phyloP scores from a whole-genome alignment of 140 eudicot species.

The Anethum foeniculum region DNA sequence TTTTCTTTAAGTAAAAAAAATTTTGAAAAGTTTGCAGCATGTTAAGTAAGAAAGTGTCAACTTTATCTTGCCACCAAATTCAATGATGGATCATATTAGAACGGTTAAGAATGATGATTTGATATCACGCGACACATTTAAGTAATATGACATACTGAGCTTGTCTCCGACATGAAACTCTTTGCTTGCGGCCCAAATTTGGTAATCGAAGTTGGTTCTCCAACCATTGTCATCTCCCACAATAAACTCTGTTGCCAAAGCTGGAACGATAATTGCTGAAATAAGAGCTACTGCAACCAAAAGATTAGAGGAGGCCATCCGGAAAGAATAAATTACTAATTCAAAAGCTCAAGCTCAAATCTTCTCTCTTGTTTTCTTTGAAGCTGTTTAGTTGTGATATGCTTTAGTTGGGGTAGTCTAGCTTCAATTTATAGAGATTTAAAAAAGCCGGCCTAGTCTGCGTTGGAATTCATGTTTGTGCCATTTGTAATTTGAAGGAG shows the following conservation, averaged over 20 bases:
- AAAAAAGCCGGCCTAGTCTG: background rate
- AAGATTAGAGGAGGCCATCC: slow-evolving; percentile 18
- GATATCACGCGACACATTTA: background rate
- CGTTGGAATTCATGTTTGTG: background rate
- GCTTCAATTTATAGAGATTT: background rate
- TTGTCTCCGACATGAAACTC: slow-evolving; percentile 42
- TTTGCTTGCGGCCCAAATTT: slow-evolving; percentile 35
- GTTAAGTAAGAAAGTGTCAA: background rate
- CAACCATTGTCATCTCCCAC: slow-evolving; percentile 31
- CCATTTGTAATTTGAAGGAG: background rate
- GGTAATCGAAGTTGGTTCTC: slow-evolving; percentile 30
- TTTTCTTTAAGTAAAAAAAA: too few relatives aligned
- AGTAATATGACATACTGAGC: slow-evolving; percentile 18
- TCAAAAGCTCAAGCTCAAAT: background rate
- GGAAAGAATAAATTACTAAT: background rate
- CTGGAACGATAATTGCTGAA: slow-evolving; percentile 21
- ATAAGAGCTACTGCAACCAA: slow-evolving; percentile 22
- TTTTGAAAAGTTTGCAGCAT: too few relatives aligned
- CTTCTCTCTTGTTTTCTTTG: background rate
- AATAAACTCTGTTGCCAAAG: slow-evolving; percentile 10
- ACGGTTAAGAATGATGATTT: background rate
- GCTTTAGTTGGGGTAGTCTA: background rate
- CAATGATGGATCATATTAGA: background rate
- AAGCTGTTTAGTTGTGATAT: background rate
- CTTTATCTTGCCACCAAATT: background rate